phyloP scores from a whole-genome alignment of 2,329 filamentous ascomycete species.

The Penicillium oxalicum region DNA sequence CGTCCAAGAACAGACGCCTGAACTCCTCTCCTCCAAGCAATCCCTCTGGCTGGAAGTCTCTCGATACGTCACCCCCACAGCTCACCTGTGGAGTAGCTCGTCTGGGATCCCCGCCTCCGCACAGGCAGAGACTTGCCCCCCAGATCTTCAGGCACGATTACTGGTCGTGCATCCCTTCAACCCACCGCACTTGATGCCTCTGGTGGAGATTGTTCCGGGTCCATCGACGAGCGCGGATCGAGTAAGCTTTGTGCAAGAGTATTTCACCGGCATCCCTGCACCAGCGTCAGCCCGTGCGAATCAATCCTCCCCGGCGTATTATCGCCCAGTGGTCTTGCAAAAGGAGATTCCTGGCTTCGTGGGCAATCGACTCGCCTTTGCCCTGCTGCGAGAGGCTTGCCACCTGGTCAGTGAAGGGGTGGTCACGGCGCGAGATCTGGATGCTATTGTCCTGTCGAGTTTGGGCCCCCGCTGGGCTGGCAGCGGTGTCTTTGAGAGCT shows the following conservation, averaged over 20 bases:
- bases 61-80: conserved; percentile 36
- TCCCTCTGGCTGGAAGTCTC: conserved; percentile 49
- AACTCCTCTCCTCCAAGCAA: conserved; percentile 48
- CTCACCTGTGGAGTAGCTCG: conserved; percentile 54
- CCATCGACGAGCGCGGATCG: conserved; percentile 34
- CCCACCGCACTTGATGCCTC: conserved; percentile 56
- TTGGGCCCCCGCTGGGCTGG: conserved; percentile 53
- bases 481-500: conserved; percentile 53
- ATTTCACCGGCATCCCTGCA: conserved; percentile 31
- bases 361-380: conserved; percentile 54
- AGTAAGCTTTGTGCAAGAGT: conserved; percentile 30
- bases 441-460: conserved; percentile 47
- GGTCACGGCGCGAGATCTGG: conserved; percentile 48
- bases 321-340: conserved; percentile 45
- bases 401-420: conserved; percentile 51
- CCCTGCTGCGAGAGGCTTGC: conserved; percentile 51
- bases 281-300: conserved; percentile 2
- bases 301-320: conserved; percentile 3
- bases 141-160: conserved; percentile 41
- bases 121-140: conserved; percentile 31
- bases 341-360: conserved; percentile 53
- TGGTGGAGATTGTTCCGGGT: conserved; percentile 53
- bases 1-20: conserved; percentile 56
- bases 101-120: conserved; percentile 52
- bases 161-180: conserved; percentile 58